phyloP scores from a whole-genome alignment of 768 basidiomycete genomes.

The Rhizopogon vesiculosus region DNA sequence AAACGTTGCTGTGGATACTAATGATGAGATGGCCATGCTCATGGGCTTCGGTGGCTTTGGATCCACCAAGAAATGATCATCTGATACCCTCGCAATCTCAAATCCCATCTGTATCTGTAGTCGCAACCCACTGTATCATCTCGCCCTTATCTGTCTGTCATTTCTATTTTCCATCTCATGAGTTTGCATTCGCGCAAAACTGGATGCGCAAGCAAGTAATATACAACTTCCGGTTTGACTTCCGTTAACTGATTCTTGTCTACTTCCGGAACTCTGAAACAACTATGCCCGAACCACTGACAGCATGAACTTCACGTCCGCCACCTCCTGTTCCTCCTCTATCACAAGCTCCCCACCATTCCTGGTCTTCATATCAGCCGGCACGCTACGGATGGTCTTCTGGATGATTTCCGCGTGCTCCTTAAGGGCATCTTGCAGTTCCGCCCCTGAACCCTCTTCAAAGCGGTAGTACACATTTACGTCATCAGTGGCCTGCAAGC shows the following conservation, averaged over 20 bases:
- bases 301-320: constrained; percentile 72
- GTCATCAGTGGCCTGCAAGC: constrained; percentile 92
- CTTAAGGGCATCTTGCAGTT: constrained; percentile 58
- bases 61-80: constrained; percentile 66
- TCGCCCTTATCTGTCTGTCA: background rate
- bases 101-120: constrained; percentile 7
- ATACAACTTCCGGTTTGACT: constrained; percentile 12
- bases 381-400: constrained; percentile 71
- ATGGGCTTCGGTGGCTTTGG: constrained; percentile 96
- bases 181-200: background rate
- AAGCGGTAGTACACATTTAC: constrained; percentile 84
- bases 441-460: constrained; percentile 60
- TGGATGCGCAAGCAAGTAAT: constrained; percentile 16
- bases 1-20: constrained; percentile 40
- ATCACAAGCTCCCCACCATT: constrained; percentile 51
- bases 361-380: constrained; percentile 52
- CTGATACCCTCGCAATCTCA: constrained; percentile 14
- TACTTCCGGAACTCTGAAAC: background rate
- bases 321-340: constrained; percentile 86
- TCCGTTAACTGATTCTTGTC: background rate
- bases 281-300: constrained; percentile 47
- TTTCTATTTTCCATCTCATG: background rate
- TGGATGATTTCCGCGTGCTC: constrained; percentile 66
- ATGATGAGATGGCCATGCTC: constrained; percentile 67
- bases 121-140: constrained; percentile 10